A percentile compares a stretch with the other conserved stretches of the same genome.
Evolutionary conservation across 1,284 basidiomycete species (phyloP).

Genomic region (Cutaneotrichosporon sp.): DNA sequence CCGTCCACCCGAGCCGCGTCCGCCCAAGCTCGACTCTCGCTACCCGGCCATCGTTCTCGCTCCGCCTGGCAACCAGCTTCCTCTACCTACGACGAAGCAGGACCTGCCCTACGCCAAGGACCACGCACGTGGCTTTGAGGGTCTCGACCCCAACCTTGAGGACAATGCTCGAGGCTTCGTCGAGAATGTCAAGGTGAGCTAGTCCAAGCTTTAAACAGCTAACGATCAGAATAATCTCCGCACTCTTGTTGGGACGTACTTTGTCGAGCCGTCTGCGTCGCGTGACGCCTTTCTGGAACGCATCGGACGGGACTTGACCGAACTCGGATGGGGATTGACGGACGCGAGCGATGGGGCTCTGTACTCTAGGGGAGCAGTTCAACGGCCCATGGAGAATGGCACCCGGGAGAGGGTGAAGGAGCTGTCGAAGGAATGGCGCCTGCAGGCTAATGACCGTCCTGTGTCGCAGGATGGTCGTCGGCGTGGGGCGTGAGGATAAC

Average conservation of each 20-base stretch:
- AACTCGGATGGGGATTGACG: constrained; percentile 37
- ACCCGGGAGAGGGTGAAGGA: background rate
- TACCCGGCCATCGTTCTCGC: constrained; percentile 8
- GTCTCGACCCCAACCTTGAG: constrained; percentile 29
- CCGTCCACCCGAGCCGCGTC: constrained; percentile 9
- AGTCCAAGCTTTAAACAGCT: background rate
- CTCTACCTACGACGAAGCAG: constrained; percentile 2
- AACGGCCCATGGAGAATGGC: background rate
- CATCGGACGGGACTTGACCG: constrained; percentile 35
- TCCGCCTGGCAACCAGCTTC: background rate
- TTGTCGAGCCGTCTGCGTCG: constrained; percentile 22
- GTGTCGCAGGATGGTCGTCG: too few species aligned
- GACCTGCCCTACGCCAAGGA: constrained; percentile 13
- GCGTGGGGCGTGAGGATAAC: too few species aligned
- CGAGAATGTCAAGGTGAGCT: constrained; percentile 49
- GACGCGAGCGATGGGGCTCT: constrained; percentile 33
- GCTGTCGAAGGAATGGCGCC: background rate
- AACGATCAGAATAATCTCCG: constrained; percentile 32
- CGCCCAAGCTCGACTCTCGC: constrained; percentile 1
- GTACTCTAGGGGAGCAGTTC: constrained; percentile 2
- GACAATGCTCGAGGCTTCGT: constrained; percentile 38
- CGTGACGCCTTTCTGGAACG: constrained; percentile 41
- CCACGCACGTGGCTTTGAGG: constrained; percentile 33
- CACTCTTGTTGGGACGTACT: constrained; percentile 32
- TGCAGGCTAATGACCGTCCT: too few species aligned